phyloP scores from a whole-genome alignment of 768 basidiomycete species.

The Leccinum subtestaceum region DNA sequence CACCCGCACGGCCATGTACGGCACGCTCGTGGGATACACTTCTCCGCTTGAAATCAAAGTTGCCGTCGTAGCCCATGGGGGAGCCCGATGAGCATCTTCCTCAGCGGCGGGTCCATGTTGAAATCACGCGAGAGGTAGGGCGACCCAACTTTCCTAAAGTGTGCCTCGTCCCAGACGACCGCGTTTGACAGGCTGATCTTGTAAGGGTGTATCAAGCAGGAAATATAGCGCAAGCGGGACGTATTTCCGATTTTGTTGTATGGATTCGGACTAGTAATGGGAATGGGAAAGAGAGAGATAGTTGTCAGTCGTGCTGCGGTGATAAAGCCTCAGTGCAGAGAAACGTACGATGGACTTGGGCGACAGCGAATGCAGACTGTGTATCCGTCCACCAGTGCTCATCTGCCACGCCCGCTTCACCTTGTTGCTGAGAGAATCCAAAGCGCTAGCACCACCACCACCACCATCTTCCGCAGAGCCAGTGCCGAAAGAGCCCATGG shows the following conservation, averaged over 20 bases:
- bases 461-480: not conserved
- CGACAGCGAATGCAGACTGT: conserved; percentile 59
- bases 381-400: conserved; percentile 23
- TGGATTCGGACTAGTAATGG: conserved; percentile 59
- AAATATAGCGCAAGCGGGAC: conserved; percentile 77
- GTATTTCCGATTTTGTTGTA: conserved; percentile 77
- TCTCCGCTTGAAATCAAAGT: conserved; percentile 91
- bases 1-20: conserved; percentile 92
- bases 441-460: not conserved
- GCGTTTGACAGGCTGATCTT: conserved; percentile 80
- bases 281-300: not conserved
- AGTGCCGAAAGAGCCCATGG: conserved; percentile 3
- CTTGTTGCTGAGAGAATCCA: conserved; percentile 27
- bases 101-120: conserved; percentile 96
- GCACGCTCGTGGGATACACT: conserved; percentile 77
- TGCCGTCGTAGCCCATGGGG: conserved; percentile 92
- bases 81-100: conserved; percentile 98
- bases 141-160: conserved; percentile 98
- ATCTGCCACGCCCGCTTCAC: conserved; percentile 22
- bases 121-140: conserved; percentile 99
- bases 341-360: conserved; percentile 58
- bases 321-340: not conserved
- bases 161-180: conserved; percentile 99
- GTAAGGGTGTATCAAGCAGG: conserved; percentile 94
- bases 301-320: conserved; percentile 13